phyloP scores from a whole-genome alignment of 805 yeast genomes.

The Pichia cabralensis region DNA sequence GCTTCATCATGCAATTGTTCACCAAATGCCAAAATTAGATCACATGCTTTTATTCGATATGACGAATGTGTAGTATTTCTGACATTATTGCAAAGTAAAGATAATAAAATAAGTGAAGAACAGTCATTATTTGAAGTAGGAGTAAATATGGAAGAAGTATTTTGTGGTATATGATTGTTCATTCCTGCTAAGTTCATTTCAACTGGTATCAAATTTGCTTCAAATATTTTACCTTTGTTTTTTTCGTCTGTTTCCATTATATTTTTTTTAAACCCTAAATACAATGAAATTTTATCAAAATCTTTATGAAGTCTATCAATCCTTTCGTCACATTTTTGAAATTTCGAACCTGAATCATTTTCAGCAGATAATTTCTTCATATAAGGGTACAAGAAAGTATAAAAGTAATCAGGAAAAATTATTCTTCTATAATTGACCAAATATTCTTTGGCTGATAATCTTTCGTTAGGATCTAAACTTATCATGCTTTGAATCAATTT shows the following conservation, averaged over 20 bases:
- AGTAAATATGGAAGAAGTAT: conserved; percentile 24
- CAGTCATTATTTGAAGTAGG: conserved; percentile 25
- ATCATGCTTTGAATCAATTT: conserved; percentile 57
- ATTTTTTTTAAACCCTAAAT: conserved; percentile 28
- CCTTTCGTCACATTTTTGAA: conserved; percentile 41
- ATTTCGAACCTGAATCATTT: conserved; percentile 7
- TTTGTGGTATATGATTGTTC: conserved; percentile 34
- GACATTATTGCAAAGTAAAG: conserved; percentile 48
- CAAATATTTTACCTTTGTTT: not conserved
- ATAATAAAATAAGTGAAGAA: conserved; percentile 48
- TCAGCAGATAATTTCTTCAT: conserved; percentile 36
- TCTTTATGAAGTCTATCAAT: conserved; percentile 51
- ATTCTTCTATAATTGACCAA: conserved; percentile 38
- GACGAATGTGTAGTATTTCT: conserved; percentile 51
- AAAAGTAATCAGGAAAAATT: conserved; percentile 61
- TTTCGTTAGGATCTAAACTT: conserved; percentile 45
- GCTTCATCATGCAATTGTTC: conserved; percentile 74
- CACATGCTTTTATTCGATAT: conserved; percentile 61
- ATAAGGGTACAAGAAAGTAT: conserved; percentile 61
- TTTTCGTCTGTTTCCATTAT: conserved; percentile 11
- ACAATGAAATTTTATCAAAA: conserved; percentile 40
- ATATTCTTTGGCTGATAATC: conserved; percentile 47
- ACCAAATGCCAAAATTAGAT: conserved; percentile 63
- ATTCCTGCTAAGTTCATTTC: conserved; percentile 44
- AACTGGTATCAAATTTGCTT: conserved; percentile 27